Percentiles rank a stretch among this genome's conserved stretches.
Evolutionary conservation across 345 rosid genomes (phyloP).

Genomic region (Linum usitatissimum): DNA sequence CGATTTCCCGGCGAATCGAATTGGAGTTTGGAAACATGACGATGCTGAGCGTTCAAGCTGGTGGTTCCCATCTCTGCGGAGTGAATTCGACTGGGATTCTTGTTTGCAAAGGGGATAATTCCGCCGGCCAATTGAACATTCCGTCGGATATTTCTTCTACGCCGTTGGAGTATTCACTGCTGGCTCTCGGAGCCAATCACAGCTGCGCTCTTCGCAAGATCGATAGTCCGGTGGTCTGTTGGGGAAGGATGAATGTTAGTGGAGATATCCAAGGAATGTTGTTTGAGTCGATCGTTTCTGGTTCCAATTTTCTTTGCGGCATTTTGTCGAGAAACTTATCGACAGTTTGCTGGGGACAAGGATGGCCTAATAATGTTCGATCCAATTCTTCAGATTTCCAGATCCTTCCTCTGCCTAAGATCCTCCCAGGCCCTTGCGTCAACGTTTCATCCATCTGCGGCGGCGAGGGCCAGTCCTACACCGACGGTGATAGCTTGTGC

Average conservation of each 20-base stretch:
- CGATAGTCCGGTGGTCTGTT: slow-evolving; percentile 52
- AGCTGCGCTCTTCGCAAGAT: slow-evolving; percentile 46
- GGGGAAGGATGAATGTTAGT: slow-evolving; percentile 48
- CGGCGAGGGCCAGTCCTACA: slow-evolving; percentile 34
- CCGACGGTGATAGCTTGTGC: slow-evolving; percentile 38
- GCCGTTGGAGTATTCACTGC: slow-evolving; percentile 24
- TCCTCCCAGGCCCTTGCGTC: slow-evolving; percentile 77
- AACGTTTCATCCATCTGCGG: slow-evolving; percentile 21
- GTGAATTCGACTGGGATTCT: slow-evolving; percentile 39
- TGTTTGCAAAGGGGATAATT: slow-evolving; percentile 48
- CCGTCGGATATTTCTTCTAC: slow-evolving; percentile 23
- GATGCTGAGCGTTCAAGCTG: slow-evolving; percentile 48
- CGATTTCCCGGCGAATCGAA: slow-evolving; percentile 29
- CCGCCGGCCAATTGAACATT: slow-evolving; percentile 42
- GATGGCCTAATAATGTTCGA: slow-evolving; percentile 30
- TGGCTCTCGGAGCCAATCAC: slow-evolving; percentile 51
- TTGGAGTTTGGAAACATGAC: slow-evolving; percentile 31
- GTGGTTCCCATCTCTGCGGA: slow-evolving; percentile 73
- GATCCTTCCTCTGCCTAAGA: slow-evolving; percentile 25
- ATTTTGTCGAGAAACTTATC: slow-evolving; percentile 32
- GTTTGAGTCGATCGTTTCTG: slow-evolving; percentile 62
- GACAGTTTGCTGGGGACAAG: slow-evolving; percentile 65
- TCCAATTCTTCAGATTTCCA: slow-evolving; percentile 12
- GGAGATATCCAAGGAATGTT: slow-evolving; percentile 16
- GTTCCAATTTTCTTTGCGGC: slow-evolving; percentile 64